Evolutionary conservation across 1,284 basidiomycete species (phyloP).

Genomic region (Rhodotorula sp.): DNA sequence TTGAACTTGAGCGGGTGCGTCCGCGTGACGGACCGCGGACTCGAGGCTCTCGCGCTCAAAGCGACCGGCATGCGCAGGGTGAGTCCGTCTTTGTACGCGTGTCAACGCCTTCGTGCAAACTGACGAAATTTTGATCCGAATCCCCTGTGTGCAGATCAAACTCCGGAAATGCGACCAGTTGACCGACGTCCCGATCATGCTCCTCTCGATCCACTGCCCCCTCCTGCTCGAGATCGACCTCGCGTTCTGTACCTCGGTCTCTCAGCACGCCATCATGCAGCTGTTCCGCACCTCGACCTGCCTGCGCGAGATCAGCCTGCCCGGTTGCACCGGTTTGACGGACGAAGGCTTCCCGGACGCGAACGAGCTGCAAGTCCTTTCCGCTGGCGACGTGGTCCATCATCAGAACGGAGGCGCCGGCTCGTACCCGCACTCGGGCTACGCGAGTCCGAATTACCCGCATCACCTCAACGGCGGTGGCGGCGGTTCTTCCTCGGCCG

Average conservation of each 20-base stretch:
- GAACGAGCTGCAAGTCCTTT: conserved; percentile 24
- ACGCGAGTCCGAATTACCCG: background rate
- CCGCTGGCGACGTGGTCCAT: conserved; percentile 5
- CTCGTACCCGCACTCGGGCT: background rate
- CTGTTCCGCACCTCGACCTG: conserved; percentile 77
- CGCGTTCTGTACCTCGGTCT: conserved; percentile 74
- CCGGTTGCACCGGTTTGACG: conserved; percentile 74
- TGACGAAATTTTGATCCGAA: no score
- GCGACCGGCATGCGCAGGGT: conserved; percentile 71
- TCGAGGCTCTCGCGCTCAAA: conserved; percentile 71
- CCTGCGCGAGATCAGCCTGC: conserved; percentile 88
- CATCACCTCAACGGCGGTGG: conserved; percentile 8
- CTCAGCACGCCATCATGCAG: conserved; percentile 74
- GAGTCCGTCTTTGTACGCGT: conserved; percentile 33
- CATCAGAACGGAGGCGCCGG: background rate
- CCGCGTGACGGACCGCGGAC: conserved; percentile 72
- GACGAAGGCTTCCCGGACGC: conserved; percentile 76
- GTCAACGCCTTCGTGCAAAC: no score
- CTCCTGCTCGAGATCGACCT: conserved; percentile 92
- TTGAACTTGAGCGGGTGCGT: conserved; percentile 87
- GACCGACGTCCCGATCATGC: conserved; percentile 75
- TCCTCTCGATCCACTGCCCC: conserved; percentile 77
- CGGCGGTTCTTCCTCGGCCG: background rate
- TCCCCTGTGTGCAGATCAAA: conserved; percentile 67
- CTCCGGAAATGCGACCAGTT: conserved; percentile 72